These are phyloP conservation scores for Oenanthe sinensis DNA, from an alignment of 129 eudicot species.

Conservation along the genomic window DNA sequence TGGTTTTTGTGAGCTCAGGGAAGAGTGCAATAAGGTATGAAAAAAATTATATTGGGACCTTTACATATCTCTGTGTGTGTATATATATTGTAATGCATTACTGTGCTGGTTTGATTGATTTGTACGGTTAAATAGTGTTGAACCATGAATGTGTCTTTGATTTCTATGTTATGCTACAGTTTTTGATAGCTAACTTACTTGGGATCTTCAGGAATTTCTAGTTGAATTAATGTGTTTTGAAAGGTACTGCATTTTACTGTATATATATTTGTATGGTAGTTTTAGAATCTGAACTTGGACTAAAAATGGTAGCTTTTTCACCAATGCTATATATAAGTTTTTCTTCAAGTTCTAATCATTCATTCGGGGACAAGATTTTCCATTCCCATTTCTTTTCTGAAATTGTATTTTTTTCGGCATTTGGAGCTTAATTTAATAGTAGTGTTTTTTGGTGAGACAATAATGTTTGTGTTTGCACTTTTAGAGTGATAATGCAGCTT, in stretches of 20 bases:
- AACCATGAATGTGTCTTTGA: not conserved
- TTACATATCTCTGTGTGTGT: not conserved
- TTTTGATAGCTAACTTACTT: not conserved
- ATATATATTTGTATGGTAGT: slow-evolving; percentile 14
- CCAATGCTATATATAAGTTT: not conserved
- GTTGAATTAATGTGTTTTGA: slow-evolving; percentile 27
- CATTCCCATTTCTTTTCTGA: not conserved
- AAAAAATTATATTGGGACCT: not conserved
- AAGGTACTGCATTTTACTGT: slow-evolving; percentile 39
- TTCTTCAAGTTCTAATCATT: not conserved
- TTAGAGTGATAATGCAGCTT: slow-evolving; percentile 23
- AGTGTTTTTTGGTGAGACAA: slow-evolving; percentile 10
- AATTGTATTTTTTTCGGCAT: not conserved
- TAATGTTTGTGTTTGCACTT: slow-evolving; percentile 16
- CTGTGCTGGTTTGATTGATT: not conserved
- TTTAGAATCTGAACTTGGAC: not conserved
- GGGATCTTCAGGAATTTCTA: slow-evolving; percentile 17
- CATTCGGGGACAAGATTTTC: slow-evolving; percentile 1
- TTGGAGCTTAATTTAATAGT: not conserved
- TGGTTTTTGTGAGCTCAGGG: not conserved
- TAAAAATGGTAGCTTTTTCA: not conserved
- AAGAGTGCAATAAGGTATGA: not conserved
- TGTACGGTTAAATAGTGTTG: not conserved
- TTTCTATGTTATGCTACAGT: not conserved
- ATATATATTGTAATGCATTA: not conserved